Conservation (phyloP, 495 filamentous ascomycete species). For the Aspergillus baeticus region DNA sequence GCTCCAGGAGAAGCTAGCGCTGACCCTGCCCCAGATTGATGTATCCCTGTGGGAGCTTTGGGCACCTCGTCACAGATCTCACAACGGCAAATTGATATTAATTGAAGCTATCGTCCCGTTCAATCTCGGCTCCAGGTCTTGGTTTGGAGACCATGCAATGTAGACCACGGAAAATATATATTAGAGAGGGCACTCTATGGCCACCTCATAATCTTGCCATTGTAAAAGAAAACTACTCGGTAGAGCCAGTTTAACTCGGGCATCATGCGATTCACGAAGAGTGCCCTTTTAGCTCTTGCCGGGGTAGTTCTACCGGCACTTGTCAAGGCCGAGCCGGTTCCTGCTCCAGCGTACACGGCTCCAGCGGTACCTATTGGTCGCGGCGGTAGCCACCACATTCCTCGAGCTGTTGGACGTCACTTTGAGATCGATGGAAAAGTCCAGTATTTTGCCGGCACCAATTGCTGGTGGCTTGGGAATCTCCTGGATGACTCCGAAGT, state of each 20-base stretch:
- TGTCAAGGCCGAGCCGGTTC: background rate
- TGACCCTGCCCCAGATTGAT: background rate
- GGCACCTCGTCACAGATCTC: no score
- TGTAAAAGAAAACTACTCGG: no score
- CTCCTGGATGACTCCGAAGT: conserved; percentile 60
- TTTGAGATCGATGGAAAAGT: conserved; percentile 63
- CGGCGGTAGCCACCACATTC: background rate
- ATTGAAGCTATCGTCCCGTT: background rate
- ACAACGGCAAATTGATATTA: background rate
- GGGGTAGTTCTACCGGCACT: background rate
- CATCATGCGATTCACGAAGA: background rate
- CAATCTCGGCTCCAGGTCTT: no score
- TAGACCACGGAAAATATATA: no score
- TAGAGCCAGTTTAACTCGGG: no score
- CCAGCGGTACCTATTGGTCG: conserved; percentile 2
- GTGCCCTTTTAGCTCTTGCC: background rate
- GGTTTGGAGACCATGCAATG: no score
- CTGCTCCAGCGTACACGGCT: no score
- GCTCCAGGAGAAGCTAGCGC: conserved; percentile 7
- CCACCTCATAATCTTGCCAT: background rate
- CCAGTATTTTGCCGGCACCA: conserved; percentile 66
- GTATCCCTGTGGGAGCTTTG: background rate
- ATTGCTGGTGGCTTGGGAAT: conserved; percentile 72
- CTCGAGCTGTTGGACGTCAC: conserved; percentile 41
- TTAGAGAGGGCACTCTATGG: background rate